These are phyloP conservation scores for Incumbomyces delicatus DNA, from an alignment of 2,329 filamentous ascomycete species.

Conservation along the genomic window DNA sequence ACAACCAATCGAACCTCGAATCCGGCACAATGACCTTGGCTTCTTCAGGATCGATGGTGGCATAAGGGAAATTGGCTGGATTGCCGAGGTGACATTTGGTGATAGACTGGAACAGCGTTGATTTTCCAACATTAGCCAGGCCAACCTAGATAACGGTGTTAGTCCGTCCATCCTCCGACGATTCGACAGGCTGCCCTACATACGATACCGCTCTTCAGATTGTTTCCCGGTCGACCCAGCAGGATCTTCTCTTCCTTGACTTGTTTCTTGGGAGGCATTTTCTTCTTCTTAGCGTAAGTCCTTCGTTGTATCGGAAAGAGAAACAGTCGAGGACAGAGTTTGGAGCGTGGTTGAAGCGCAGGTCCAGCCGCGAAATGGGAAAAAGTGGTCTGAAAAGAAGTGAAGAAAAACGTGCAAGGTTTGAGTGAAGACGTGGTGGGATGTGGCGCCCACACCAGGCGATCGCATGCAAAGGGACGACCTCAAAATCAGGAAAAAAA, in stretches of 20 bases:
- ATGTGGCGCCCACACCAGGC: constrained; percentile 4
- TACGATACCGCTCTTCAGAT: constrained; percentile 94
- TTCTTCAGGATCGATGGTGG: constrained; percentile 97
- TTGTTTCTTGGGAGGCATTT: constrained; percentile 93
- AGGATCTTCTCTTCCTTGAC: constrained; percentile 92
- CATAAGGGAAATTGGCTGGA: constrained; percentile 98
- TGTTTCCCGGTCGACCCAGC: constrained; percentile 93
- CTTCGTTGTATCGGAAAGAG: constrained; percentile 24
- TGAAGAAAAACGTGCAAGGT: constrained; percentile 29
- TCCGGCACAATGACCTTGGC: constrained; percentile 95
- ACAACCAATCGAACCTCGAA: constrained; percentile 90
- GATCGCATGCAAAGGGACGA: constrained; percentile 1
- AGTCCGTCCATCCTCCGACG: constrained; percentile 4
- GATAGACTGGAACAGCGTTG: constrained; percentile 98
- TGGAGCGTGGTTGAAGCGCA: constrained; percentile 43
- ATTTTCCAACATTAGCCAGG: constrained; percentile 98
- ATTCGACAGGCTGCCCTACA: constrained; percentile 47
- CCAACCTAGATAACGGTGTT: constrained; percentile 57
- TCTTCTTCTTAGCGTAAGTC: constrained; percentile 53
- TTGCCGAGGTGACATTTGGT: constrained; percentile 96
- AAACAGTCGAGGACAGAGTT: constrained; percentile 10
- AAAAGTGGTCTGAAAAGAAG: constrained; percentile 45
- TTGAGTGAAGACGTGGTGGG: constrained; percentile 4
- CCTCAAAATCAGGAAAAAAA: constrained; percentile 1
- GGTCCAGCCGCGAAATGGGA: constrained; percentile 55